Evolutionary conservation across 257 asterid genomes (phyloP), one percentile per base, ranked within the genome.

Genomic region (Marsdenia floribunda): DNA sequence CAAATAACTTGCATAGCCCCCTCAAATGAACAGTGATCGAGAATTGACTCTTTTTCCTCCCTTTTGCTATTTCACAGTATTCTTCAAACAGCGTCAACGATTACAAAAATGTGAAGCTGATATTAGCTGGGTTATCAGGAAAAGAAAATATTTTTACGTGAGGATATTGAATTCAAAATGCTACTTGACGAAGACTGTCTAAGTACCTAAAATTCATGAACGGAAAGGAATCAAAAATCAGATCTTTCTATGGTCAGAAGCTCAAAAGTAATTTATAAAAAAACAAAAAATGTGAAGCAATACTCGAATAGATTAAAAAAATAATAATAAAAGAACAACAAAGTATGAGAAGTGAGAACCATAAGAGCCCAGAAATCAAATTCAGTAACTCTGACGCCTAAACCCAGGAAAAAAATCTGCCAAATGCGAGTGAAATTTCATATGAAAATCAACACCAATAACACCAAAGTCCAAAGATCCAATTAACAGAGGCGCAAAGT

Each of bases 381-480:
- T 3, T 40, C 44, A 38, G 38, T 22, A 66, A 67, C 50, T 58
- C 63, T 29, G 19, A 16, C 16, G n/a, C 33, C 7, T 2, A 69
- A 57, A 58, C 40, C 70, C 57, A 69, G 13, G 40, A 63, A 77
- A 24, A 52, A 63, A 77, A 24, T 22, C 8, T 26, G 68, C 8
- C 61, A 65, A 50, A 42, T 47, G 66, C 29, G 68, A 42, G 50
- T n/a, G 59, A 77, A 61, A 71, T 58, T 26, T 42, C 29, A 15
- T 44, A 40, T n/a, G 50, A 55, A 59, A 54, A 54, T 9, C 44
- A 72, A 42, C 72, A 12, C 42, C n/a, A 13, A 50, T 29, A 66
- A 54, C 73, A 64, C 67, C 71, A 40, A 65, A 53, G 5, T 57
- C 65, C 66, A 65, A 57, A 67, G 81, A 78, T 73, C 81, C 71